Conservation (phyloP, 2,329 filamentous ascomycete species). For the Massarina eburnea region DNA sequence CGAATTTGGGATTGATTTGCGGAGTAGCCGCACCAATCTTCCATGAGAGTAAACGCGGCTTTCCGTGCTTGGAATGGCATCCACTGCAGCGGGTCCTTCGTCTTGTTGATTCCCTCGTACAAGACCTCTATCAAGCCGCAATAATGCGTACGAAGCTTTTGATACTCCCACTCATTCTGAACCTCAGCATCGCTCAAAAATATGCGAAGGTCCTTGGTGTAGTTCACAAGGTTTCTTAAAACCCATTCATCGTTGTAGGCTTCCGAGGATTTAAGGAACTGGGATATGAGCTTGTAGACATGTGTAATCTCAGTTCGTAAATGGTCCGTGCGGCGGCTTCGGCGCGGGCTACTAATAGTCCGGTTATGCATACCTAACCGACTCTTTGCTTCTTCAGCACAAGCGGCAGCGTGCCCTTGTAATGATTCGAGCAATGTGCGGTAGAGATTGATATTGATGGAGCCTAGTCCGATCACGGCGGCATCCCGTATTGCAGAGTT, state of each 20-base stretch:
- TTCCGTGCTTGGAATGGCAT: conserved; percentile 97
- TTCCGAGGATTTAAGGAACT: conserved; percentile 77
- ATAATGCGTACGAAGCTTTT: conserved; percentile 87
- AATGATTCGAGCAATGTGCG: conserved; percentile 86
- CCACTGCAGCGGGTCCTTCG: conserved; percentile 84
- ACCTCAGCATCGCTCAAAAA: conserved; percentile 95
- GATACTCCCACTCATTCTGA: conserved; percentile 92
- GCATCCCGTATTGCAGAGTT: conserved; percentile 83
- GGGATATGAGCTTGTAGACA: conserved; percentile 90
- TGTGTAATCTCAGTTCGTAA: conserved; percentile 93
- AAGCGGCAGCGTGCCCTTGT: conserved; percentile 80
- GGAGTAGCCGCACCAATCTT: conserved; percentile 98
- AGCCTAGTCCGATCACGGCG: conserved; percentile 87
- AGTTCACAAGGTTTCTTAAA: conserved; percentile 81
- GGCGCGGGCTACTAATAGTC: conserved; percentile 76
- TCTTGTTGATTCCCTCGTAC: conserved; percentile 86
- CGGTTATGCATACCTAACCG: conserved; percentile 77
- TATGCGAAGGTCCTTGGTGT: conserved; percentile 87
- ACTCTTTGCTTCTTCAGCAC: conserved; percentile 84
- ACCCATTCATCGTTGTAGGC: conserved; percentile 89
- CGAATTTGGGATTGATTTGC: conserved; percentile 84
- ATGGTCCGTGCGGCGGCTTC: conserved; percentile 81
- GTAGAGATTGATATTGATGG: conserved; percentile 93
- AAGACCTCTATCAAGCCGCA: conserved; percentile 91
- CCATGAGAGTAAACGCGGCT: conserved; percentile 94